These are phyloP conservation scores for Botrytis deweyae DNA, from an alignment of 2,329 filamentous ascomycete species.

Conservation along the genomic window DNA sequence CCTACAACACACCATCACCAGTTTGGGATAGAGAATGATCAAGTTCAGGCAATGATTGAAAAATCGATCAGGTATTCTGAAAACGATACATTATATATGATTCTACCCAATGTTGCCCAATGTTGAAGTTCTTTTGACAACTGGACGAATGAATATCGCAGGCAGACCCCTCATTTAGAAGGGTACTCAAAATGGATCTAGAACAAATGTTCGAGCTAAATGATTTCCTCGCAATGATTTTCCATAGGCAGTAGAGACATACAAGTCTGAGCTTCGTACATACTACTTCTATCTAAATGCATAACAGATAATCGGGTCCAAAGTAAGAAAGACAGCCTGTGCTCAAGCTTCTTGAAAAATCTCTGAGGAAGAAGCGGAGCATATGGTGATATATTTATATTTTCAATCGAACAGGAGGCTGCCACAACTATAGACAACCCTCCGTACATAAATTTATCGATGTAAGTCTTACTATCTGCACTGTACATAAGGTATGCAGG, in stretches of 20 bases:
- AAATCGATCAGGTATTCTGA: not conserved
- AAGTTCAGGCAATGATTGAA: not conserved
- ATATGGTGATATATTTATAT: not conserved
- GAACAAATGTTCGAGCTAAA: not conserved
- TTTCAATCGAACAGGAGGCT: not conserved
- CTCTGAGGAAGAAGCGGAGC: not conserved
- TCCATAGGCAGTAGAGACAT: not conserved
- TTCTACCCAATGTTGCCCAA: constrained; percentile 7
- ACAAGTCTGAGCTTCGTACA: not conserved
- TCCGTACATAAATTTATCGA: not conserved
- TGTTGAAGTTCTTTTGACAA: not conserved
- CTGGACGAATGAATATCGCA: constrained; percentile 2
- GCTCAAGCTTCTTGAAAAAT: not conserved
- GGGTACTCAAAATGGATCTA: not conserved
- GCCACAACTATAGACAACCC: constrained; percentile 2
- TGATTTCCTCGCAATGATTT: not conserved
- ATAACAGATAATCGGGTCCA: constrained; percentile 1
- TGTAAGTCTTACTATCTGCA: not conserved
- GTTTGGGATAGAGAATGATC: not conserved
- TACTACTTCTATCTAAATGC: not conserved
- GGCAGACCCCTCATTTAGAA: not conserved
- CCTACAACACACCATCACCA: not conserved
- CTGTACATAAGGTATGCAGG: not conserved
- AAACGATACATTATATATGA: not conserved
- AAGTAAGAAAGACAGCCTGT: constrained; percentile 3